Base-by-base conservation (phyloP, 805 yeast genomes). In the Saturnispora bothae region DNA sequence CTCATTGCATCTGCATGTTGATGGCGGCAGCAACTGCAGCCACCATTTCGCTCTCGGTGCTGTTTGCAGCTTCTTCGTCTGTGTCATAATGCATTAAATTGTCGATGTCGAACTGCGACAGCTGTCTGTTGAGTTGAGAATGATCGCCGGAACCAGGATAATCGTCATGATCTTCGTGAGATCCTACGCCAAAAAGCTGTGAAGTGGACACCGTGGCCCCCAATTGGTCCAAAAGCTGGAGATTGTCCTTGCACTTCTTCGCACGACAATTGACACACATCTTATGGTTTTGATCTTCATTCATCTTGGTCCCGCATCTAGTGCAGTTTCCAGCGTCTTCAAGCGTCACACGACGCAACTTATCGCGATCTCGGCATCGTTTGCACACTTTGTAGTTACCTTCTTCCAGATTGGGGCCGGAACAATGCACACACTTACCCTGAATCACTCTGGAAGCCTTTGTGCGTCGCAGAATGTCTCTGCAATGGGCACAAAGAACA, bases 361-460 rank as follows among this genome's bases (percentile, higher is more conserved):
- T 73, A 50, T 76, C 83, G 46, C 73, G 75, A 33, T 65, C 71
- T 41, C 83, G 62, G 52, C 84, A 78, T 44, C 82, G 59, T 42
- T 66, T 60, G 50, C 84, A 78, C n/a, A 78, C 83, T 50, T 76
- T 77, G 55, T 61, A 77, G 37, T 62, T 64, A 1, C 68, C 61
- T 39, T 63, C 66, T 5, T 65, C 52, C 14, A 57, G 48, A 38
- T 66, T 66, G 6, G 77, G 75, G 3, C 82, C 81, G 1, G 76
- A 64, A 44, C 84, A 78, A 50, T 78, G 83, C 13, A 78, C 80
- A 57, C 84, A 78, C 48, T 68, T 69, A 1, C 84, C 83, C 45
- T 66, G 69, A 10, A 74, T 73, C 5, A 73, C 79, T 29, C 84
- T 60, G 38, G 64, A 66, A 1, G 75, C 73, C 49, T 78, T 78